These are phyloP conservation scores for Dillenia turbinata DNA, from an alignment of 164 flowering plant genomes.

Conservation along the genomic window DNA sequence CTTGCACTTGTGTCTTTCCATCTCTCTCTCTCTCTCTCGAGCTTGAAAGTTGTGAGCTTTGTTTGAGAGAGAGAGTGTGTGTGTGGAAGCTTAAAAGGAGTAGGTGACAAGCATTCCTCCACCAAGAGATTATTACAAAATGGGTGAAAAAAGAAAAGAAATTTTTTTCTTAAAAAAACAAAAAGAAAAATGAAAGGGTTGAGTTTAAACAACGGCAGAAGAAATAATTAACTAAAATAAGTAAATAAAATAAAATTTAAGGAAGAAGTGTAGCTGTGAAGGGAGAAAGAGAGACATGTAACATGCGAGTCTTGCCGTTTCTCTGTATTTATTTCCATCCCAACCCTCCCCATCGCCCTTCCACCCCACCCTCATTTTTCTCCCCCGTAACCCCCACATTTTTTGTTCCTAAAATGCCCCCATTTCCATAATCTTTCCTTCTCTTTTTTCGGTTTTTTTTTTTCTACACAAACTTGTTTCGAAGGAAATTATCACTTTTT, in stretches of 20 bases:
- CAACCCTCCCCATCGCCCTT: too few relatives aligned
- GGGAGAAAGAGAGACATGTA: background rate
- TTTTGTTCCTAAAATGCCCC: too few relatives aligned
- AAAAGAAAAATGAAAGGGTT: background rate
- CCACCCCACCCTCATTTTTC: too few relatives aligned
- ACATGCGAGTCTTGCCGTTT: too few relatives aligned
- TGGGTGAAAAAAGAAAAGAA: background rate
- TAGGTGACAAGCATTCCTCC: conserved; percentile 77
- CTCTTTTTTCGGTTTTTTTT: too few relatives aligned
- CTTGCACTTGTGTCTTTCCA: conserved; percentile 59
- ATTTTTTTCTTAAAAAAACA: background rate
- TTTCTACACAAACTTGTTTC: too few relatives aligned
- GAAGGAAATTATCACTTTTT: too few relatives aligned
- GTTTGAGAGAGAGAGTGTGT: conserved; percentile 10
- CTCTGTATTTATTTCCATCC: too few relatives aligned
- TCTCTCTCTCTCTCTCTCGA: conserved; percentile 9
- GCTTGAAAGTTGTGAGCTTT: background rate
- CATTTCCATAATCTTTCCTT: too few relatives aligned
- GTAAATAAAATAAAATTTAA: background rate
- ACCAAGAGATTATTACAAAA: conserved; percentile 27
- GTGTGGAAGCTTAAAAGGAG: conserved; percentile 36
- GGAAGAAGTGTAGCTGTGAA: background rate
- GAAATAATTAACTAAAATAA: background rate
- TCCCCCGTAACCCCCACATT: too few relatives aligned
- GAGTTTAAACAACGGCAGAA: too few relatives aligned